phyloP scores from a whole-genome alignment of 352 stramenopile genomes.

The Thalassiosira delicatula region DNA sequence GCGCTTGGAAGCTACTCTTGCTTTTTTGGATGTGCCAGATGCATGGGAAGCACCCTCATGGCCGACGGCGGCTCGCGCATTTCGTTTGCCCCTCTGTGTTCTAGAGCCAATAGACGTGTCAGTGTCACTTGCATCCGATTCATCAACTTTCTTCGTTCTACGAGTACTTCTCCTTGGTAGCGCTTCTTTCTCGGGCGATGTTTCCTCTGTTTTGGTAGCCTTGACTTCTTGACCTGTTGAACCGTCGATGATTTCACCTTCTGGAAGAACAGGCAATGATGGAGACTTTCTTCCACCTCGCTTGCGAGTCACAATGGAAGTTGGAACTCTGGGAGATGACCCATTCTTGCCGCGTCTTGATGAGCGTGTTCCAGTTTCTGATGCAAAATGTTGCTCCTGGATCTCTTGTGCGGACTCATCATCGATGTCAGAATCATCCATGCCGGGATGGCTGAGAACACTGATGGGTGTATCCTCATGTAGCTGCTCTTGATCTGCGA shows the following conservation, averaged over 20 bases:
- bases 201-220: conserved; percentile 1
- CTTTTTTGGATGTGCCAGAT: not conserved
- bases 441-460: conserved; percentile 4
- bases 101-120: conserved; percentile 14
- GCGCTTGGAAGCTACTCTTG: not conserved
- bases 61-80: not conserved
- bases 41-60: not conserved
- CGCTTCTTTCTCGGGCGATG: not conserved
- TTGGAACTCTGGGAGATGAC: conserved; percentile 27
- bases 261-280: conserved; percentile 29
- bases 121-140: conserved; percentile 1
- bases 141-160: conserved; percentile 12
- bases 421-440: conserved; percentile 17
- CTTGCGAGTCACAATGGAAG: conserved; percentile 26
- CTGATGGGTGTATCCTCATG: conserved; percentile 30
- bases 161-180: conserved; percentile 15
- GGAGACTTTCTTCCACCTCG: conserved; percentile 10
- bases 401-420: conserved; percentile 13
- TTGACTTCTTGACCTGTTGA: not conserved
- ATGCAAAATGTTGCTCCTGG: conserved; percentile 4
- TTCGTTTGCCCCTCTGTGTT: not conserved
- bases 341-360: no score
- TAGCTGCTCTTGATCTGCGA: not conserved
- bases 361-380: not conserved
- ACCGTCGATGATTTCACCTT: conserved; percentile 21